phyloP scores from a whole-genome alignment of 1,284 basidiomycete genomes.

The Cryptococcus neoformans region DNA sequence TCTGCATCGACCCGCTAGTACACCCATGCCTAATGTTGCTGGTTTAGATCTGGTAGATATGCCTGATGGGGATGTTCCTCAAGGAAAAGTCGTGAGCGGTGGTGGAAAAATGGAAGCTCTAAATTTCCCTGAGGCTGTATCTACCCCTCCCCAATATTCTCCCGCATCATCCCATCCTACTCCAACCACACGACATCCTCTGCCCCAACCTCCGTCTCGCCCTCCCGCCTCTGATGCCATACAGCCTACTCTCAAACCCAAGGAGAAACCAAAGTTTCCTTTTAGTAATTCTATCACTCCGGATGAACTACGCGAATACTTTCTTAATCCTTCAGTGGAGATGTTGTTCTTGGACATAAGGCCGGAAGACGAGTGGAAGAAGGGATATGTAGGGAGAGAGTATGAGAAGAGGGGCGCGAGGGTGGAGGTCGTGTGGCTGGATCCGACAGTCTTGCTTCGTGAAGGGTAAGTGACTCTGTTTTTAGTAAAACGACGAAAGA shows the following conservation, averaged over 20 bases:
- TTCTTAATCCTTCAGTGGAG: slow-evolving; percentile 57
- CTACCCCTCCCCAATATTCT: slow-evolving; percentile 9
- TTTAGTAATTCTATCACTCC: slow-evolving; percentile 61
- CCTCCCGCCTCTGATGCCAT: neutral
- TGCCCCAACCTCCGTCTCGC: neutral
- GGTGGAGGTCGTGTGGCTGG: slow-evolving; percentile 68
- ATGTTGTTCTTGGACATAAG: slow-evolving; percentile 82
- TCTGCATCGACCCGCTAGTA: slow-evolving; percentile 26
- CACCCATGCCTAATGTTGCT: slow-evolving; percentile 13
- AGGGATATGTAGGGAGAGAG: slow-evolving; percentile 65
- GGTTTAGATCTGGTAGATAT: neutral
- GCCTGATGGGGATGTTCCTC: slow-evolving; percentile 1
- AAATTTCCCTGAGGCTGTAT: slow-evolving; percentile 20
- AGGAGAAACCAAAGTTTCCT: slow-evolving; percentile 52
- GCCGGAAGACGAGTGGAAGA: slow-evolving; percentile 69
- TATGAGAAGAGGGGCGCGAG: slow-evolving; percentile 47
- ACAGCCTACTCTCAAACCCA: neutral
- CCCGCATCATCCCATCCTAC: neutral
- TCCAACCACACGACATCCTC: neutral
- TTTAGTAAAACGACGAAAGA: neutral
- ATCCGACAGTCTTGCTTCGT: slow-evolving; percentile 70
- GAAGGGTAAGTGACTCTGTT: slow-evolving; percentile 57
- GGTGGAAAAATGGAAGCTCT: neutral
- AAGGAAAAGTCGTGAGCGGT: neutral
- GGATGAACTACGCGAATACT: slow-evolving; percentile 60